Evolutionary conservation across 2,329 filamentous ascomycete species (phyloP).

Genomic region (Aspergillus persii): DNA sequence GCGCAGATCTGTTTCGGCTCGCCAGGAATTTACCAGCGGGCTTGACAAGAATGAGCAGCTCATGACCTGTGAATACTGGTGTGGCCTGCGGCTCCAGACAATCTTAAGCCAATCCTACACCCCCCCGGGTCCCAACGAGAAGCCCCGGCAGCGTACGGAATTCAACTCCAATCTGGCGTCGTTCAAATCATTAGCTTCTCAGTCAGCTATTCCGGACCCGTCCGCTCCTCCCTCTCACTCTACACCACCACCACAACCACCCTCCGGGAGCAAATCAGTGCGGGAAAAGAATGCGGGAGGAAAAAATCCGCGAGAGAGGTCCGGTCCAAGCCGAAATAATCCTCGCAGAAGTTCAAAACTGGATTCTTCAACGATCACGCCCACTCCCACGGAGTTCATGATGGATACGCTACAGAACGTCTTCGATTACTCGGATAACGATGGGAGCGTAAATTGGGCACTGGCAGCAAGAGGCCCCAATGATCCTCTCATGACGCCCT

Average conservation of each 20-base stretch:
- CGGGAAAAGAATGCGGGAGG: neutral
- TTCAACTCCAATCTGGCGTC: neutral
- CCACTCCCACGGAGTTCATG: constrained; percentile 33
- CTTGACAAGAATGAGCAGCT: constrained; percentile 5
- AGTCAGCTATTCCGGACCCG: neutral
- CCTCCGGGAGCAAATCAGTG: neutral
- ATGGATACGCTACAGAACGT: constrained; percentile 27
- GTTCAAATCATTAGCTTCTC: neutral
- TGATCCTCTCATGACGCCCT: constrained; percentile 9
- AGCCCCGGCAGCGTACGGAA: neutral
- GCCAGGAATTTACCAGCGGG: neutral
- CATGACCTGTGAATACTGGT: constrained; percentile 12
- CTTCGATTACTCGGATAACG: constrained; percentile 14
- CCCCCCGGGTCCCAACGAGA: neutral
- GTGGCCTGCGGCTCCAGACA: constrained; percentile 12
- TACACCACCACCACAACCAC: neutral
- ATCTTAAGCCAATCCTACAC: constrained; percentile 12
- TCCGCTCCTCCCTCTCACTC: neutral
- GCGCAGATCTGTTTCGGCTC: neutral
- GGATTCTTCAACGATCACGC: neutral
- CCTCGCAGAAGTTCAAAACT: constrained; percentile 6
- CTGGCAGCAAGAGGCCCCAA: neutral
- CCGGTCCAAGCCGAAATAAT: neutral
- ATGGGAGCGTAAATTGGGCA: constrained; percentile 6
- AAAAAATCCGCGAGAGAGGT: neutral